phyloP scores from a whole-genome alignment of 225 moss, liverwort and hornwort genomes.

The Ulota crispa region DNA sequence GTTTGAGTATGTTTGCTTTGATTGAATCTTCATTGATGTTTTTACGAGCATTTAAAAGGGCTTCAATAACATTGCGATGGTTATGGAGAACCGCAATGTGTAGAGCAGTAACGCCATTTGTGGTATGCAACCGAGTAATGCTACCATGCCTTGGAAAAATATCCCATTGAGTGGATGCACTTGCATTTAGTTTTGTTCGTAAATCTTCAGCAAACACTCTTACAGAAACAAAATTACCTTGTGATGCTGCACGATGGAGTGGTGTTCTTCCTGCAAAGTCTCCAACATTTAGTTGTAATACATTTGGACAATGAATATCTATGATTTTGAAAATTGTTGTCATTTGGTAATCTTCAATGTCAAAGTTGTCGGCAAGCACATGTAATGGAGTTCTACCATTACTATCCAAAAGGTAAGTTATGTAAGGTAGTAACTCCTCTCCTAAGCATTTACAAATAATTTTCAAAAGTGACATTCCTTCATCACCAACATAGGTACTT shows the following conservation, averaged over 20 bases:
- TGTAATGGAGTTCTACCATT: constrained; percentile 46
- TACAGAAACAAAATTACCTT: constrained; percentile 16
- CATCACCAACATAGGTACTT: constrained; percentile 30
- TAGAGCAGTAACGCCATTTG: constrained; percentile 19
- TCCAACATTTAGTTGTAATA: constrained; percentile 24
- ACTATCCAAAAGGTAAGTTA: constrained; percentile 29
- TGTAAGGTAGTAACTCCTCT: neutral
- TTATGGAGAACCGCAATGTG: constrained; percentile 43
- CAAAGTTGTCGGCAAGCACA: constrained; percentile 31
- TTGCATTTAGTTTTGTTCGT: constrained; percentile 27
- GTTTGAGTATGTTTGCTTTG: neutral
- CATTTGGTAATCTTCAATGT: constrained; percentile 36
- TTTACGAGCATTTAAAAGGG: constrained; percentile 23
- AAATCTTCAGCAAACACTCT: constrained; percentile 24
- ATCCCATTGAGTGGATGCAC: constrained; percentile 7
- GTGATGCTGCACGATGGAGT: constrained; percentile 25
- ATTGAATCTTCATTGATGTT: fast-evolving
- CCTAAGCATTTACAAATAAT: constrained; percentile 23
- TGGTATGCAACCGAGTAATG: neutral
- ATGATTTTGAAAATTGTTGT: constrained; percentile 36
- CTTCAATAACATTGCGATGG: constrained; percentile 23
- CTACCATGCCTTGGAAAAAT: constrained; percentile 9
- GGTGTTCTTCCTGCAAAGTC: constrained; percentile 36
- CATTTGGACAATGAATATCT: constrained; percentile 27
- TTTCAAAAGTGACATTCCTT: constrained; percentile 39